Base-by-base conservation (phyloP, 1,284 basidiomycete genomes). In the Melampsora larici-populina region DNA sequence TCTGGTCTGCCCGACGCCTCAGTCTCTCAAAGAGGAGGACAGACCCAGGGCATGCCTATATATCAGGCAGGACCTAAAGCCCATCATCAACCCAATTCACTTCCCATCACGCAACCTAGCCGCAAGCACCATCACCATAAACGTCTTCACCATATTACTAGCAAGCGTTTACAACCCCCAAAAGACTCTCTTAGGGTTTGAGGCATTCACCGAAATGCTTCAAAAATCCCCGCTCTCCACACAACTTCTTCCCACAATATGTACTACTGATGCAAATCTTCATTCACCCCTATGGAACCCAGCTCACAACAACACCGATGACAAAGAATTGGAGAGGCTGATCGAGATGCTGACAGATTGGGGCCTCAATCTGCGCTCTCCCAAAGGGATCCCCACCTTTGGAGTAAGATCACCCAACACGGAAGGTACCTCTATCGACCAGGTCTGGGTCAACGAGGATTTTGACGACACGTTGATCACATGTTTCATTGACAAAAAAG, bases 231-330 rank as follows among this genome's bases (percentile, higher is more conserved):
- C 26, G 3, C 36, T 36, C 5, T 4, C 11, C 13, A 15, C 33
- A 9, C 24, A 55, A 18, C 6, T 6, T 8, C 24, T 36, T 18
- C 69, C 69, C 8, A 70, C 51, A 21, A 36, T 70, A 7, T 26
- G 55, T 4, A 43, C 36, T 21, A 60, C 60, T 24, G 69, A 70
- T 21, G 58, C 69, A 18, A 70, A 70, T 36, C 31, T 70, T 24
- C 68, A 51, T 18, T 51, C 49, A 8, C 8, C 43, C 15, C n/a
- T 29, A 1, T 70, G 48, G 69, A 70, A 70, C 24, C 69, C 69
- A 17, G 31, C 48, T 17, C 18, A 21, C 1, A 58, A 58, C 48
- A 17, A 26, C 15, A 31, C 55, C 17, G 31, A 31, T 21, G 49
- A 70, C 51, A 8, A 9, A 24, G 31, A 21, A 1, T 0, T 49